Percentiles rank a stretch among this genome's conserved stretches.
Evolutionary conservation across 257 asterid species (phyloP).

Genomic region (Thymus quinquecostatus): DNA sequence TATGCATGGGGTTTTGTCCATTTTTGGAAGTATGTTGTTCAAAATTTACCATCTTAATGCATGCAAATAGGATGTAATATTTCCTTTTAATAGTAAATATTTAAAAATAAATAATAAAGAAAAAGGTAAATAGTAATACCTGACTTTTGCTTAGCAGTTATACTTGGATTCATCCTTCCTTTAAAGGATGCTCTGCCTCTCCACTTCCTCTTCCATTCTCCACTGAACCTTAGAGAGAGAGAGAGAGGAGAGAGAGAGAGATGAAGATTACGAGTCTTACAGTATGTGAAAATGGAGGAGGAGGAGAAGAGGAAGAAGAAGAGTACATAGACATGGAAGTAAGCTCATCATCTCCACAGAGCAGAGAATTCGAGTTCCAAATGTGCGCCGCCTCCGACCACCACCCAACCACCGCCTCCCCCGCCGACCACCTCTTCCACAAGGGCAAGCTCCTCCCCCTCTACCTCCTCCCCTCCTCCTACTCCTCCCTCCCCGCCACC

Average conservation of each 20-base stretch:
- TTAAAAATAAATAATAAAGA: background rate
- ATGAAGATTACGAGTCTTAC: conserved; percentile 36
- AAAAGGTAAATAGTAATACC: background rate
- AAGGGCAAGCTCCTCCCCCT: conserved; percentile 93
- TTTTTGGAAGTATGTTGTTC: background rate
- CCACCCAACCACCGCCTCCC: conserved; percentile 43
- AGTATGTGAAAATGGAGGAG: conserved; percentile 36
- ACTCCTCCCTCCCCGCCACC: conserved; percentile 33
- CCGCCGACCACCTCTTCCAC: conserved; percentile 92
- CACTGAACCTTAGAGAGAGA: background rate
- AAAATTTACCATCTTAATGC: background rate
- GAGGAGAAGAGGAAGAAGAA: conserved; percentile 63
- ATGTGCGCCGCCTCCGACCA: conserved; percentile 49
- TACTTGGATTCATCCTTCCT: conserved; percentile 62
- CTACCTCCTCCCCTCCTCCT: conserved; percentile 46
- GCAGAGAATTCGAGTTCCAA: conserved; percentile 78
- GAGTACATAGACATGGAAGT: conserved; percentile 60
- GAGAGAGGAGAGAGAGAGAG: conserved; percentile 2
- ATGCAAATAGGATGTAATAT: background rate
- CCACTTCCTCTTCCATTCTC: conserved; percentile 24
- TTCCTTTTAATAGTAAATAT: background rate
- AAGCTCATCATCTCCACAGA: conserved; percentile 40
- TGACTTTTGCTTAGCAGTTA: conserved; percentile 34
- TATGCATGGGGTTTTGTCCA: conserved; percentile 13
- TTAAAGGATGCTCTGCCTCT: conserved; percentile 49